Base-by-base conservation (phyloP, 2,329 filamentous ascomycete species). In the Penicillium sp. region DNA sequence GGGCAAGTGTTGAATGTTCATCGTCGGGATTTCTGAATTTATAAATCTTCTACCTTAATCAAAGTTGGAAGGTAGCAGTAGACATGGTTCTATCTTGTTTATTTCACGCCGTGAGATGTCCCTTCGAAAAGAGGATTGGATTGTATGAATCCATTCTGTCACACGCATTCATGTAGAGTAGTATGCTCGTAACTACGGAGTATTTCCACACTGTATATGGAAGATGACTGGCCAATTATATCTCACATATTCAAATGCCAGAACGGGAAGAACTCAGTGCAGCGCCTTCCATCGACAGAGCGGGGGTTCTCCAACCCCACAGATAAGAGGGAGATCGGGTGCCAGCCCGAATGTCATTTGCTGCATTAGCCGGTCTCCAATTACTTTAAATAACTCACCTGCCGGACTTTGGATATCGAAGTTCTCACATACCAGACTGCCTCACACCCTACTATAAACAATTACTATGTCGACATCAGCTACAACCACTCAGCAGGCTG, bases 211-310 rank as follows among this genome's bases (percentile, higher is more conserved):
- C 34, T 36, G 34, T 11, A 38, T 14, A 11, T 34, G 31, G 13
- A 34, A 34, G 3, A 34, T 4, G 11, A 10, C 24, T 11, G 11
- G 50, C 53, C 50, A 55, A 50, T 48, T 32, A 48, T 36, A 51
- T 16, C 34, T 45, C 34, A 40, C 16, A 22, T 34, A 32, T 29
- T 32, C n/a, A 44, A 22, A 27, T 27, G 24, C 24, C 24, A 27
- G 24, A 27, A 8, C 24, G 4, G 4, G 8, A 5, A 27, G 8
- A 5, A 27, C 24, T 27, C 8, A 18, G 14, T 21, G 24, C 41
- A 48, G 44, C 59, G 57, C 60, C 61, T 63, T 62, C 61, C 58
- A 55, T 53, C 50, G 38, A 62, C 59, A 63, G 44, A 41, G 58
- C 41, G 53, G 58, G 50, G 50, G 27, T 16, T 24, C 18, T 11